Evolutionary conservation across 768 basidiomycete genomes (phyloP).

Genomic region (Rhodotorula taiwanensis): DNA sequence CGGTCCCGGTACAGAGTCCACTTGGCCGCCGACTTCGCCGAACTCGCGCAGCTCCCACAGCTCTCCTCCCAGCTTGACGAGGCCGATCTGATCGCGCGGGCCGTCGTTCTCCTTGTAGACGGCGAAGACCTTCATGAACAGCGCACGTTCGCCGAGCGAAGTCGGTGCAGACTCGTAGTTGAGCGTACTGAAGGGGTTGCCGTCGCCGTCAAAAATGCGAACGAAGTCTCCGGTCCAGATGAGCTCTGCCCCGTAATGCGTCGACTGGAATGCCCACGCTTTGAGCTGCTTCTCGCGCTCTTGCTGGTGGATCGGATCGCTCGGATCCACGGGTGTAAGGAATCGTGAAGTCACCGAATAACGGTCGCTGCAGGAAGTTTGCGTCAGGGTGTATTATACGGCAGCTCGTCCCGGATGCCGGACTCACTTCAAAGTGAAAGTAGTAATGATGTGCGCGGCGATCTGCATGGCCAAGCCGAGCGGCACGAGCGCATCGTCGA

Average conservation of each 20-base stretch:
- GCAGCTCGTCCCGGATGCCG: slow-evolving; percentile 40
- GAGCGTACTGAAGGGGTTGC: not conserved
- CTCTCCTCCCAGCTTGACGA: slow-evolving; percentile 4
- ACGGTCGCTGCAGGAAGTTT: slow-evolving; percentile 8
- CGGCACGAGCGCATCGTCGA: slow-evolving; percentile 56
- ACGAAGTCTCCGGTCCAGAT: slow-evolving; percentile 32
- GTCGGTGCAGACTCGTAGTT: not conserved
- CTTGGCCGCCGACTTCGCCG: not conserved
- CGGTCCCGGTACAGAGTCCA: not conserved
- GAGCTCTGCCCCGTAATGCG: slow-evolving; percentile 24
- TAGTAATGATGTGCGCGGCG: slow-evolving; percentile 56
- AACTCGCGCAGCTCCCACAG: slow-evolving; percentile 13
- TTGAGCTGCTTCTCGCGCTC: slow-evolving; percentile 20
- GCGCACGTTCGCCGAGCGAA: not conserved
- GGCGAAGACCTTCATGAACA: slow-evolving; percentile 9
- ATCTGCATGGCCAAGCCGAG: slow-evolving; percentile 68
- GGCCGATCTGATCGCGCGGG: not conserved
- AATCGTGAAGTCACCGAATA: slow-evolving; percentile 1
- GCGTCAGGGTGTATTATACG: slow-evolving; percentile 49
- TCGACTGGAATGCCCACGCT: slow-evolving; percentile 20
- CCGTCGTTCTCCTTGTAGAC: slow-evolving; percentile 11
- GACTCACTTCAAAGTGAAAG: slow-evolving; percentile 68
- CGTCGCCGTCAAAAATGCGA: slow-evolving; percentile 47
- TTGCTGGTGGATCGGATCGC: not conserved
- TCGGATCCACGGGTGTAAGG: slow-evolving; percentile 45